These are phyloP conservation scores for Astrothelium subdiscretum DNA, from an alignment of 495 filamentous ascomycete genomes.

Conservation along the genomic window DNA sequence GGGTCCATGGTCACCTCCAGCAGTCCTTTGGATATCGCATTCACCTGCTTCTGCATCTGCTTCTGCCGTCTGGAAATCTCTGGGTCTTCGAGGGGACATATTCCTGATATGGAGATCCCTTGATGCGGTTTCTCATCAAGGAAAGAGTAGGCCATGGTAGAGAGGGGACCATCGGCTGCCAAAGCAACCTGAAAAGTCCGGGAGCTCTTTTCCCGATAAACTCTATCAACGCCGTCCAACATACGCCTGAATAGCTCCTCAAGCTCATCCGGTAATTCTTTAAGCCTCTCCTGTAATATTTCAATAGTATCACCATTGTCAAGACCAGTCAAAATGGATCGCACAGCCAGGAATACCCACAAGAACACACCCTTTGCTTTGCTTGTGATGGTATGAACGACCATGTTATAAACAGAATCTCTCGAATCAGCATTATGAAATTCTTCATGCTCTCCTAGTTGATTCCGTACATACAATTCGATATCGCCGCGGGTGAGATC, in stretches of 20 bases:
- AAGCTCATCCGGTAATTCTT: constrained; percentile 11
- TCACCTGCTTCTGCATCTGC: background rate
- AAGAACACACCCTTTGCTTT: constrained; percentile 22
- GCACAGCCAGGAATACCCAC: constrained; percentile 22
- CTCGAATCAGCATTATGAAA: background rate
- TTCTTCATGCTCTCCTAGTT: background rate
- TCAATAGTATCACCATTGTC: constrained; percentile 10
- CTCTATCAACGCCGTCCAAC: background rate
- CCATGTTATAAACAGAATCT: background rate
- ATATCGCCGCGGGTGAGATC: background rate
- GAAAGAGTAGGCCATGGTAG: background rate
- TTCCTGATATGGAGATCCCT: background rate
- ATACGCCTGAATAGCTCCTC: constrained; percentile 3
- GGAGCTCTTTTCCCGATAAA: background rate
- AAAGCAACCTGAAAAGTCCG: background rate
- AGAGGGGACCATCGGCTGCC: background rate
- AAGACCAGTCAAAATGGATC: constrained; percentile 13
- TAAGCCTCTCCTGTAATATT: constrained; percentile 8
- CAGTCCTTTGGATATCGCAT: background rate
- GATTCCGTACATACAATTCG: background rate
- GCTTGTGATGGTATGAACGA: constrained; percentile 2
- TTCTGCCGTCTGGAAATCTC: background rate
- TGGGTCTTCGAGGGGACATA: background rate
- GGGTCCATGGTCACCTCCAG: background rate
- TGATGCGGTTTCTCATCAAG: background rate